Conservation (phyloP, 75 land plant species). For the Chamaecyparis obtusa region DNA sequence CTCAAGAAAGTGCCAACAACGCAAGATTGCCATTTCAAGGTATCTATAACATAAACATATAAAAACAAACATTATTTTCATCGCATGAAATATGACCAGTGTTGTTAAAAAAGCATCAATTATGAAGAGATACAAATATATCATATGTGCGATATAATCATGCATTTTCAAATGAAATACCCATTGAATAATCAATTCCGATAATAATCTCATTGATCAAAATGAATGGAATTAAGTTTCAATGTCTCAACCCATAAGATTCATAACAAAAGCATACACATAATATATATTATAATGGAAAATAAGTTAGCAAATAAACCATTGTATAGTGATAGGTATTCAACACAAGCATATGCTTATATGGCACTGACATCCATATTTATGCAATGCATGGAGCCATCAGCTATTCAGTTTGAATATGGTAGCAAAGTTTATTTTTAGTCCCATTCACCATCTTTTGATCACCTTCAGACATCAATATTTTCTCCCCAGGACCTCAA, state of each 20-base stretch:
- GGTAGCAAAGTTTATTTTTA: neutral
- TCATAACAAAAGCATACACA: neutral
- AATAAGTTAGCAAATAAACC: neutral
- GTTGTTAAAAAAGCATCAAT: neutral
- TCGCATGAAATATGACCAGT: neutral
- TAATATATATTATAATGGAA: neutral
- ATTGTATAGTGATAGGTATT: neutral
- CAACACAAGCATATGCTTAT: neutral
- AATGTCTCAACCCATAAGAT: neutral
- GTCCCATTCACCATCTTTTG: neutral
- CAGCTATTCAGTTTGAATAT: no score
- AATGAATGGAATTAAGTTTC: neutral
- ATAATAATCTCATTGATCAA: neutral
- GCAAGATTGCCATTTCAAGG: constrained; percentile 77
- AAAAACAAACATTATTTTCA: neutral
- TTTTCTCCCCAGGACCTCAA: neutral
- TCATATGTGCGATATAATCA: neutral
- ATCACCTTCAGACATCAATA: neutral
- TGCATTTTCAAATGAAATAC: constrained; percentile 7
- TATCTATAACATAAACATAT: constrained; percentile 43
- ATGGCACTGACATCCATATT: neutral
- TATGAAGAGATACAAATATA: neutral
- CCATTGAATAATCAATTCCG: no score
- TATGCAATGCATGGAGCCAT: neutral
- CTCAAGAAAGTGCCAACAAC: constrained; percentile 66